These are phyloP conservation scores for Candida buenavistaensis DNA, from an alignment of 1,139 yeast species.

Conservation along the genomic window DNA sequence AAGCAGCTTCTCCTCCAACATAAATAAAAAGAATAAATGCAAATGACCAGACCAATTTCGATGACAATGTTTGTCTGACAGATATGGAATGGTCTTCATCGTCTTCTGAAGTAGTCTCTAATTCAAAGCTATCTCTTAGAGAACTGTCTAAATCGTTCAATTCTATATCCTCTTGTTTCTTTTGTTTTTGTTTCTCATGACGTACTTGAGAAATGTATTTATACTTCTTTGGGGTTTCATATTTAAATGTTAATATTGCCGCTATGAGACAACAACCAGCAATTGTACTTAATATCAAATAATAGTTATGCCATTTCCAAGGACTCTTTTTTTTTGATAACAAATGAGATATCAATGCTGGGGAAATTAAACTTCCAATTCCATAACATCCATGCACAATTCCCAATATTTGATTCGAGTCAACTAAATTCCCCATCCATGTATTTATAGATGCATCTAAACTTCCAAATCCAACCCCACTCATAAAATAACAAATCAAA, in stretches of 20 bases:
- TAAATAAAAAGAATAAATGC: conserved; percentile 56
- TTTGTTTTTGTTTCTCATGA: conserved; percentile 9
- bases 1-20: conserved; percentile 68
- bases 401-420: conserved; percentile 65
- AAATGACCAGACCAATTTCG: conserved; percentile 47
- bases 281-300: conserved; percentile 32
- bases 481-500: conserved; percentile 35
- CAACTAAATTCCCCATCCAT: conserved; percentile 55
- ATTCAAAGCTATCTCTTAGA: conserved; percentile 13
- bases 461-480: conserved; percentile 62
- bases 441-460: conserved; percentile 62
- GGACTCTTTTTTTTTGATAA: conserved; percentile 33
- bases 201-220: conserved; percentile 28
- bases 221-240: conserved; percentile 59
- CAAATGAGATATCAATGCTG: conserved; percentile 53
- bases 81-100: conserved; percentile 18
- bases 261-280: conserved; percentile 24
- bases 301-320: conserved; percentile 51
- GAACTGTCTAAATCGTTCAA: conserved; percentile 7
- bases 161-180: conserved; percentile 8
- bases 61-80: conserved; percentile 35
- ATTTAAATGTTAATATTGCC: conserved; percentile 34
- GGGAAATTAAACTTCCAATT: conserved; percentile 65
- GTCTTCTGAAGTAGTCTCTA: conserved; percentile 12
- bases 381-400: conserved; percentile 70